phyloP scores from a whole-genome alignment of 78 protist genomes.

The Dictyostelium citrinum region DNA sequence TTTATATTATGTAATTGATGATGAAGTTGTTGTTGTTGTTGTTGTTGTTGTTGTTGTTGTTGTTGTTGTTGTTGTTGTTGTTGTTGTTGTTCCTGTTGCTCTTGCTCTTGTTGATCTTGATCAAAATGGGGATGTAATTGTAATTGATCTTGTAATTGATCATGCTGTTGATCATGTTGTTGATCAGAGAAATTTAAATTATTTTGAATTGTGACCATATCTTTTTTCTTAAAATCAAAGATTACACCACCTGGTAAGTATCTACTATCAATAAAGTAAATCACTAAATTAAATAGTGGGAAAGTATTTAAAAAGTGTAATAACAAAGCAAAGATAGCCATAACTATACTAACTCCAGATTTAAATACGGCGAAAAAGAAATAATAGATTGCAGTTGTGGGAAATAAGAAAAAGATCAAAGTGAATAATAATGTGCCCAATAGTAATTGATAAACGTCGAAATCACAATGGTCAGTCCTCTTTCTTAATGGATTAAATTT shows the following conservation, averaged over 20 bases:
- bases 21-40: background rate
- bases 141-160: background rate
- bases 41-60: background rate
- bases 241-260: slow-evolving; percentile 59
- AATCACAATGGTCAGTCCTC: slow-evolving; percentile 80
- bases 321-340: slow-evolving; percentile 23
- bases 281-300: slow-evolving; percentile 57
- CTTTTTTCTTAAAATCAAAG: slow-evolving; percentile 15
- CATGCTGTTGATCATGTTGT: no score
- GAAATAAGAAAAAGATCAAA: slow-evolving; percentile 74
- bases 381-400: slow-evolving; percentile 80
- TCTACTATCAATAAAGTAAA: slow-evolving; percentile 21
- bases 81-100: background rate
- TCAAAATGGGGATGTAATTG: background rate
- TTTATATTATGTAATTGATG: background rate
- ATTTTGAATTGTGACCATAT: background rate
- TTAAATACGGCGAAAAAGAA: slow-evolving; percentile 57
- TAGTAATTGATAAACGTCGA: slow-evolving; percentile 74
- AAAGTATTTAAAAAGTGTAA: slow-evolving; percentile 53
- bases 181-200: background rate
- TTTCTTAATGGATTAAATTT: slow-evolving; percentile 74
- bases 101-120: background rate
- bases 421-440: slow-evolving; percentile 85
- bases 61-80: background rate
- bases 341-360: slow-evolving; percentile 9